Evolutionary conservation across 768 basidiomycete species (phyloP), one percentile per base, ranked within the genome.

Genomic region (Agrocybe praecox): DNA sequence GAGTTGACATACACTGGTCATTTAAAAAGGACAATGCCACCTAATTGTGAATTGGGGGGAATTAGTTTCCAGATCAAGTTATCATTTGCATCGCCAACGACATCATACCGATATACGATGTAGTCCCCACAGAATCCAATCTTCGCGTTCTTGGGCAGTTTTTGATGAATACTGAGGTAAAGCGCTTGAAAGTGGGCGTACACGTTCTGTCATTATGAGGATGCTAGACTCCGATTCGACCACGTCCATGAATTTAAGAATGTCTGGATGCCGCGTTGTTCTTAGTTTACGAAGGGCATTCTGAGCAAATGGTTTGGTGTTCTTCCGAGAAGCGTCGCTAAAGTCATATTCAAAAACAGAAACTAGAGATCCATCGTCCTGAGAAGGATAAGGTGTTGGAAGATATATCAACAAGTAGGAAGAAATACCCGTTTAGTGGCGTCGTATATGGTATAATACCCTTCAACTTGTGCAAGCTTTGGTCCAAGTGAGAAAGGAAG

Each of bases 321-420:
- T 80, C 63, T 81, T 83, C 68, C 78, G 83, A 48, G 76, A 68
- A 11, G 81, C 73, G 40, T 89, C 82, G 62, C 81, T 84, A 44
- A 87, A 81, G 66, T 96, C 93, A 66, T 94, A 98, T 67, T 94
- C 90, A 72, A 99, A 99, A 40, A 99, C 81, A 0, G 96, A 97
- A 5, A 97, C 88, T 12, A 75, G 80, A 48, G 83, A 86, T 14
- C 86, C 85, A 68, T 98, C 97, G 66, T 98, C 97, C 96, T 98
- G n/a, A 12, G 26, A 29, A 33, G 23, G n/a, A 26, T 10, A 33
- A 23, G 24, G 26, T 21, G n/a, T 29, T 18, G 43, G 22, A 33
- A 32, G 29, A 14, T 22, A 34, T 19, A 22, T 48, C 6, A 10
- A 34, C 6, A 50, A 49, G 10, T 18, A 7, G 23, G 26, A 40